Evolutionary conservation across 805 yeast genomes (phyloP).

Genomic region (Nakazawaea populi): DNA sequence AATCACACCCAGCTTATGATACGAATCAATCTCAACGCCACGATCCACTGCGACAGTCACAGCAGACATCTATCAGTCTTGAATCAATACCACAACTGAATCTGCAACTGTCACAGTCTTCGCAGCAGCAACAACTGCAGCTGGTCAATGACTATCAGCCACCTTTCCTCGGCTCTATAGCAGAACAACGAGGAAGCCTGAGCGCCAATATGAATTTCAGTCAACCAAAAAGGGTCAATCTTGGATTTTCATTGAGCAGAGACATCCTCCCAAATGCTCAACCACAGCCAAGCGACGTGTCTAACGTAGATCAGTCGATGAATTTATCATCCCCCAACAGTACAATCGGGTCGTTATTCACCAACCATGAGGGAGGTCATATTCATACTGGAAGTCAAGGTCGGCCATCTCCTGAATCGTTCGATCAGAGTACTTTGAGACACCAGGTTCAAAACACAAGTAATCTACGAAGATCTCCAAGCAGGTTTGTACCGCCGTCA

Average conservation of each 20-base stretch:
- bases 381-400: background rate
- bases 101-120: background rate
- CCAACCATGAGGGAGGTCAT: background rate
- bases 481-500: constrained; percentile 1
- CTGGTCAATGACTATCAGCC: too few relatives aligned
- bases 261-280: background rate
- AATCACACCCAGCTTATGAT: background rate
- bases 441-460: background rate
- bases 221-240: constrained; percentile 5
- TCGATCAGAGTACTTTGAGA: background rate
- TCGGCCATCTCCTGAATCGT: background rate
- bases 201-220: background rate
- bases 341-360: background rate
- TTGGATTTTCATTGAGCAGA: constrained; percentile 5
- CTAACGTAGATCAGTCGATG: background rate
- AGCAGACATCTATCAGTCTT: background rate
- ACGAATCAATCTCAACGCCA: background rate
- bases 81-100: background rate
- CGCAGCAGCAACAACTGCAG: background rate
- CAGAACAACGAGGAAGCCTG: background rate
- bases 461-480: background rate
- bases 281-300: background rate
- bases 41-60: background rate
- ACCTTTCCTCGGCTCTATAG: background rate
- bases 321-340: background rate